phyloP scores from a whole-genome alignment of 1,139 yeast genomes.

The Wickerhamiella infanticola region DNA sequence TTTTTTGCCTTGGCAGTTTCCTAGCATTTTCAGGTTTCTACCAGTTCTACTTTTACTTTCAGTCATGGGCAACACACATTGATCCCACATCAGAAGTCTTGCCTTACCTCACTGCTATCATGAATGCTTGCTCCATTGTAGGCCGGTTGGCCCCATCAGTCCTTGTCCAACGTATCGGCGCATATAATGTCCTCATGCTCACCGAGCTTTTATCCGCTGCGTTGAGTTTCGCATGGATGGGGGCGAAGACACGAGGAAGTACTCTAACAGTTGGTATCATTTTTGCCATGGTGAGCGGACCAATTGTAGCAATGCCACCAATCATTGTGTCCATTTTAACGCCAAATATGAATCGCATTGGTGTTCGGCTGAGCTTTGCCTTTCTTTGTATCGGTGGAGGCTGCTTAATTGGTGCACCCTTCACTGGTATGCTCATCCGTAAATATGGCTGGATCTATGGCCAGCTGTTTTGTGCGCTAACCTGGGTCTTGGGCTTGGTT shows the following conservation, averaged over 20 bases:
- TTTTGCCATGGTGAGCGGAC: conserved; percentile 36
- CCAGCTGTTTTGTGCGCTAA: conserved; percentile 7
- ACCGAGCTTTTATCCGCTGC: conserved; percentile 18
- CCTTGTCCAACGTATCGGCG: conserved; percentile 33
- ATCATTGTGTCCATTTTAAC: conserved; percentile 19
- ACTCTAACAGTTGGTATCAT: conserved; percentile 22
- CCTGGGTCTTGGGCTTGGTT: not conserved
- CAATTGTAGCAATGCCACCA: conserved; percentile 30
- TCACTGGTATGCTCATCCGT: conserved; percentile 28
- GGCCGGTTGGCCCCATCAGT: conserved; percentile 38
- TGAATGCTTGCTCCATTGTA: conserved; percentile 33
- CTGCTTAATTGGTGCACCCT: conserved; percentile 37
- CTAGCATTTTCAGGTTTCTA: conserved; percentile 11
- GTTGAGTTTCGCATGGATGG: conserved; percentile 9
- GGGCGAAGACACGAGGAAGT: conserved; percentile 3
- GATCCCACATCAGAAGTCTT: conserved; percentile 1
- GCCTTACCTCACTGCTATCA: conserved; percentile 29
- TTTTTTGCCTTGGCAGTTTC: conserved; percentile 6
- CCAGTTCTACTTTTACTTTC: conserved; percentile 9
- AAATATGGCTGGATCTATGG: conserved; percentile 15
- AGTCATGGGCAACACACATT: conserved; percentile 8
- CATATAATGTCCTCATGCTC: conserved; percentile 30
- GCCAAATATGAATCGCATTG: conserved; percentile 22
- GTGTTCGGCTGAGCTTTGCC: conserved; percentile 43
- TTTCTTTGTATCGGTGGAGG: conserved; percentile 41